These are phyloP conservation scores for Leonotis leonurus DNA, from an alignment of 257 asterid species.

Conservation along the genomic window DNA sequence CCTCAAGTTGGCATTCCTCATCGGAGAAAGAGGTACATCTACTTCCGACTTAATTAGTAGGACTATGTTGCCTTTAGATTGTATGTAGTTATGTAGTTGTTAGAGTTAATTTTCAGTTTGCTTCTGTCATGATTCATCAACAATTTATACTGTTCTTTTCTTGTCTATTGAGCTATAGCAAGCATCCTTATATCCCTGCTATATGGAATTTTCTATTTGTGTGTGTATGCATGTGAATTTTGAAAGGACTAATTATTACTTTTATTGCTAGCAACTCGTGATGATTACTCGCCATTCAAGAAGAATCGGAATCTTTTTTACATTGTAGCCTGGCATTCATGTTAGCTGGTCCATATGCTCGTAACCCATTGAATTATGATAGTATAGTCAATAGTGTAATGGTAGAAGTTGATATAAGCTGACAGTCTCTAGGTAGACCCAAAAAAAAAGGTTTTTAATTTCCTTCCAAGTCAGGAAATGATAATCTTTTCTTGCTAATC, in stretches of 20 bases:
- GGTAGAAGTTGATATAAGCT: background rate
- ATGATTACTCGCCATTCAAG: background rate
- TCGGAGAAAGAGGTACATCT: conserved; percentile 63
- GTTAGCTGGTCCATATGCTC: background rate
- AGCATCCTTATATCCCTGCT: conserved; percentile 6
- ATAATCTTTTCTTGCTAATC: too few relatives aligned
- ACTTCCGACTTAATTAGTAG: conserved; percentile 8
- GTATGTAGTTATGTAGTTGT: conserved; percentile 9
- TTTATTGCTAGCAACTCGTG: too few relatives aligned
- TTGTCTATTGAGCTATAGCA: background rate
- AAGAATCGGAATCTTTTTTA: background rate
- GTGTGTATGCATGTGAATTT: background rate
- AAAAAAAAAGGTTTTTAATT: too few relatives aligned
- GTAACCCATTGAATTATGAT: background rate
- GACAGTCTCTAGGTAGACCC: background rate
- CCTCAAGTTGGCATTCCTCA: conserved; percentile 45
- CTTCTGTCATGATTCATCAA: background rate
- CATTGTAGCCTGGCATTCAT: background rate
- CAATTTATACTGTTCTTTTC: background rate
- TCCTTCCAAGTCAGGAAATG: too few relatives aligned
- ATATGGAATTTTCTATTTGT: background rate
- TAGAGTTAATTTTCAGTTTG: background rate
- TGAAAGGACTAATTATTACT: background rate
- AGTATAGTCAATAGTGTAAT: background rate
- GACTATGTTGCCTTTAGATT: conserved; percentile 2